A percentile compares a stretch with the other conserved stretches of the same genome.
Evolutionary conservation across 139 green algal genomes (phyloP).

Genomic region (Chlorella vulgaris): DNA sequence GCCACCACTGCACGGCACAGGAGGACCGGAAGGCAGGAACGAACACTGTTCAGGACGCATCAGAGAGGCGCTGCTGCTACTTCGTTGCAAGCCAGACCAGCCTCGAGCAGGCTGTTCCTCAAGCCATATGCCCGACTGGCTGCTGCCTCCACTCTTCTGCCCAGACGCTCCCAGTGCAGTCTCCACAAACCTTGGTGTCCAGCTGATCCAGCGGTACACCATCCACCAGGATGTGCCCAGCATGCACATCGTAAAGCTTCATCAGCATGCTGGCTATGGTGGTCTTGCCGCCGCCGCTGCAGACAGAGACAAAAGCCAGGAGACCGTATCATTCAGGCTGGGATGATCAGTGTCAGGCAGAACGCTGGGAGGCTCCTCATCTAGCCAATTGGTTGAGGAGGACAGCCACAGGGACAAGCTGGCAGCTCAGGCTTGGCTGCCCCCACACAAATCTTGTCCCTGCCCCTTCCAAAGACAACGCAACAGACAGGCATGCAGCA

Average conservation of each 20-base stretch:
- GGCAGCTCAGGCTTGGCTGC: too few species aligned
- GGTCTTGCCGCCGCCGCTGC: conserved; percentile 87
- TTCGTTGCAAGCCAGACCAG: neutral
- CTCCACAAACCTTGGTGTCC: conserved; percentile 45
- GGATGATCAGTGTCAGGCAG: too few species aligned
- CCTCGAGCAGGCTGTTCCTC: neutral
- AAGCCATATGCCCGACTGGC: neutral
- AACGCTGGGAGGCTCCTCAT: neutral
- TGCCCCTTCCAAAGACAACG: neutral
- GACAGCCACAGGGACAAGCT: too few species aligned
- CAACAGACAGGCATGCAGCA: neutral
- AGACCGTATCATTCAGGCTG: too few species aligned
- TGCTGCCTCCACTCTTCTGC: neutral
- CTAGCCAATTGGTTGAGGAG: too few species aligned
- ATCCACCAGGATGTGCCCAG: conserved; percentile 76
- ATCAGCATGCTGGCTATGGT: conserved; percentile 89
- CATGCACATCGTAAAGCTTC: conserved; percentile 88
- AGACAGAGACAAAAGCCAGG: neutral
- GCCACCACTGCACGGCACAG: conserved; percentile 35
- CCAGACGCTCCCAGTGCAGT: neutral
- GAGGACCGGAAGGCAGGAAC: too few species aligned
- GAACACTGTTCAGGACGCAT: too few species aligned
- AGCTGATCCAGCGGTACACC: conserved; percentile 73
- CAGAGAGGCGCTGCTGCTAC: neutral
- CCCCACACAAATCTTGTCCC: too few species aligned